Evolutionary conservation across 2,329 filamentous ascomycete genomes (phyloP).

Genomic region (Zelopaecilomyces penicillatus): DNA sequence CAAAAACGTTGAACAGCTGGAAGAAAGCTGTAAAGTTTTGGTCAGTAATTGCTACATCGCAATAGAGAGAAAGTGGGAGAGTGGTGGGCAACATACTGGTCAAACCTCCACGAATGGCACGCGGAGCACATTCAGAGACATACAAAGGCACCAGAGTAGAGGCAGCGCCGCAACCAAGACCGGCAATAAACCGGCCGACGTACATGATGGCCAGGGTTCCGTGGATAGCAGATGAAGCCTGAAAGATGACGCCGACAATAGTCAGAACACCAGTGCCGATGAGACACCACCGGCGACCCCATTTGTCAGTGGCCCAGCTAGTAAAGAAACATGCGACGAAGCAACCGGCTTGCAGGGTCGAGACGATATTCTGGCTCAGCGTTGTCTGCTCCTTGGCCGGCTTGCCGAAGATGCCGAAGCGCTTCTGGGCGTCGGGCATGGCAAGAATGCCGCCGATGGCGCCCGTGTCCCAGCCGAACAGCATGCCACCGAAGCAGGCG

Average conservation of each 20-base stretch:
- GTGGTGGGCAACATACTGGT: slow-evolving; percentile 24
- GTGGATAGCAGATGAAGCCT: slow-evolving; percentile 44
- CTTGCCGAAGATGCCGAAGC: slow-evolving; percentile 25
- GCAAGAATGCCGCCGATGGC: slow-evolving; percentile 61
- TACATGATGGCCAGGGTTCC: slow-evolving; percentile 57
- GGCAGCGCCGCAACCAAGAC: slow-evolving; percentile 42
- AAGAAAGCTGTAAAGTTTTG: slow-evolving; percentile 29
- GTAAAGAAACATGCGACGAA: slow-evolving; percentile 55
- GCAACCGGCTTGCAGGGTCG: slow-evolving; percentile 61
- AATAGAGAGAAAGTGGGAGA: too few relatives aligned
- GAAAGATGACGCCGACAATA: slow-evolving; percentile 54
- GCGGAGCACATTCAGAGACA: slow-evolving; percentile 41
- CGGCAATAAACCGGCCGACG: slow-evolving; percentile 49
- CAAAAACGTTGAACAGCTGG: slow-evolving; percentile 40
- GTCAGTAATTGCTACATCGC: background rate
- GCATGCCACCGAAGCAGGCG: slow-evolving; percentile 58
- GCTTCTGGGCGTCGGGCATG: slow-evolving; percentile 47
- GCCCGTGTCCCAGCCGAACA: slow-evolving; percentile 47
- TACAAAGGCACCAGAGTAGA: slow-evolving; percentile 37
- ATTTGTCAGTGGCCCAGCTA: slow-evolving; percentile 44
- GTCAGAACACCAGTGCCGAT: slow-evolving; percentile 49
- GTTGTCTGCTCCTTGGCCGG: slow-evolving; percentile 33
- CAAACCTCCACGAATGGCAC: slow-evolving; percentile 42
- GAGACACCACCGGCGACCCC: slow-evolving; percentile 47
- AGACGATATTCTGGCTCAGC: slow-evolving; percentile 58